phyloP scores from a whole-genome alignment of 345 rosid species.

The Murraya paniculata region DNA sequence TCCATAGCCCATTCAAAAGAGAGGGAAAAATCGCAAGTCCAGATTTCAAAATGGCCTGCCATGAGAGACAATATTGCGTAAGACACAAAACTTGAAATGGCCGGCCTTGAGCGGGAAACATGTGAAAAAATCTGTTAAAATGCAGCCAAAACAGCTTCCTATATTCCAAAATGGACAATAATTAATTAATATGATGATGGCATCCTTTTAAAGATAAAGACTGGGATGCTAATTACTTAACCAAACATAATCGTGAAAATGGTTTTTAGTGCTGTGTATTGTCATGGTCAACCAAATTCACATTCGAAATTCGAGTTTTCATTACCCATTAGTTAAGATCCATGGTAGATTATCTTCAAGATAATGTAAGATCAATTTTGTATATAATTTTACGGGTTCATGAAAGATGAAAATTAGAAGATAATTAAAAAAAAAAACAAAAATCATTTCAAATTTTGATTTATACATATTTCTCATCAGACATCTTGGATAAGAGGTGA shows the following conservation, averaged over 20 bases:
- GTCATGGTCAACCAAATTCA: neutral
- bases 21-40: constrained; percentile 19
- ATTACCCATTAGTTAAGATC: neutral
- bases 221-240: neutral
- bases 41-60: neutral
- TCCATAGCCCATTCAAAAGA: neutral
- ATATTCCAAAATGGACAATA: neutral
- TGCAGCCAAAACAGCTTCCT: constrained; percentile 9
- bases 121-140: constrained; percentile 5
- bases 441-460: neutral
- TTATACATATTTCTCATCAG: neutral
- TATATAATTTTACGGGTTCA: too few relatives aligned
- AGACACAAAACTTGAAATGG: constrained; percentile 2
- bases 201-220: neutral
- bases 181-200: neutral
- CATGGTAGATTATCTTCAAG: neutral
- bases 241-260: neutral
- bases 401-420: neutral
- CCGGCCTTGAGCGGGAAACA: constrained; percentile 28
- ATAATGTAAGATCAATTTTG: neutral
- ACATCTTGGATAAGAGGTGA: neutral
- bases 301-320: neutral
- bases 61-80: neutral
- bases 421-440: too few relatives aligned
- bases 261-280: neutral